Base-by-base conservation (phyloP, 139 green algal species). In the Micractinium conductrix region DNA sequence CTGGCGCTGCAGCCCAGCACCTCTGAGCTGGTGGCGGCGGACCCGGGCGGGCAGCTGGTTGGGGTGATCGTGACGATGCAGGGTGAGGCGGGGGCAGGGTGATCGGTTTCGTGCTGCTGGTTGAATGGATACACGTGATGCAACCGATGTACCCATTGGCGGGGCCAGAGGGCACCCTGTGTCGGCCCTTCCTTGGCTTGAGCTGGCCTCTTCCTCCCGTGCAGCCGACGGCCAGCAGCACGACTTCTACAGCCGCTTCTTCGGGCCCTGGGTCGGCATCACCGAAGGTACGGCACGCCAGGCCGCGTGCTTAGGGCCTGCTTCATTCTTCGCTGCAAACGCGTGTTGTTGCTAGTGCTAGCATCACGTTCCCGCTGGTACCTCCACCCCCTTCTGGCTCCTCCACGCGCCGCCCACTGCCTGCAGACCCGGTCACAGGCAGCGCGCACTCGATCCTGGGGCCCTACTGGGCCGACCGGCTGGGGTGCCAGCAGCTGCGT, bases 351-450 rank as follows among this genome's bases (percentile, higher is more conserved):
- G n/a, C n/a, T n/a, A n/a, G n/a, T n/a, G n/a, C n/a, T n/a, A n/a
- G n/a, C n/a, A n/a, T n/a, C n/a, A n/a, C n/a, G n/a, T n/a, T n/a
- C n/a, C n/a, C n/a, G n/a, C n/a, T n/a, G n/a, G n/a, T n/a, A n/a
- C n/a, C n/a, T n/a, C n/a, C n/a, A n/a, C n/a, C n/a, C n/a, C n/a
- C n/a, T n/a, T n/a, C n/a, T n/a, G n/a, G n/a, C n/a, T n/a, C n/a
- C n/a, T n/a, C n/a, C n/a, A n/a, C n/a, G n/a, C n/a, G n/a, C n/a
- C n/a, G n/a, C n/a, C n/a, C n/a, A n/a, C n/a, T n/a, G n/a, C n/a
- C n/a, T n/a, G n/a, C n/a, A n/a, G 95, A 98, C 80, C 95, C 96
- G 2, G 96, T 97, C 12, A 98, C 96, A 0, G 95, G 94, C 73
- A 93, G 81, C 40, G 95, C 95, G 2, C 91, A 96, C 87, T 80